Evolutionary conservation across 345 rosid species (phyloP), one percentile per base, ranked within the genome.

Genomic region (Stellera chamaejasme): DNA sequence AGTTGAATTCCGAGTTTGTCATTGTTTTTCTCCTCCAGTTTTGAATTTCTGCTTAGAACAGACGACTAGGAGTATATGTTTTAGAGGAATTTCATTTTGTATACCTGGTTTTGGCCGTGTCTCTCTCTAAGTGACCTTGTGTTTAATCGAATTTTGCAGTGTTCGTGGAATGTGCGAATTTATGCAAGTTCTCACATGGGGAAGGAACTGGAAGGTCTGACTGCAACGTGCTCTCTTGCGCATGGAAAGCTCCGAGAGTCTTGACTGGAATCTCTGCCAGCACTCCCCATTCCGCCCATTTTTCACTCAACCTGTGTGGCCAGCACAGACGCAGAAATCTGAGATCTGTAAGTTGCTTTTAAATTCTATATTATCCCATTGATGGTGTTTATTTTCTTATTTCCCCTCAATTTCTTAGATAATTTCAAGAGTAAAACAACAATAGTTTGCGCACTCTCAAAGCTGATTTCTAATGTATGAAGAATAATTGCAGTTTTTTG

Each of bases 241-340:
- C 96, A 49, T 84, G 87, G 90, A 89, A 83, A 75, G 88, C 90
- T 58, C 97, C 97, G 3, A 81, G 99, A 67, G 88, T 75, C 48
- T 69, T 93, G 76, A 82, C 97, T 27, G 94, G 99, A 41, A 84
- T 82, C 69, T 85, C 87, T 44, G 90, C 96, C 3, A 82, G 73
- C 77, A 89, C 99, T 25, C 80, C 94, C 0, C 88, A 83, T 70
- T 73, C 84, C 56, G 58, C 71, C 36, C 76, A 69, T 39, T 80
- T 67, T 74, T 75, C 79, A 2, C 68, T 83, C 11, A 72, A 61
- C 45, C 50, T 63, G 16, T 60, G 55, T 44, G 53, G 53, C 28
- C 78, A 66, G 59, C 68, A 43, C 23, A 74, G 86, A 48, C 77
- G 86, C 69, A 75, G 79, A 66, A 71, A 70, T 25, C 65, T 54